Evolutionary conservation across 495 filamentous ascomycete genomes (phyloP), one percentile per base, ranked within the genome.

Genomic region (Penicillium daleae): DNA sequence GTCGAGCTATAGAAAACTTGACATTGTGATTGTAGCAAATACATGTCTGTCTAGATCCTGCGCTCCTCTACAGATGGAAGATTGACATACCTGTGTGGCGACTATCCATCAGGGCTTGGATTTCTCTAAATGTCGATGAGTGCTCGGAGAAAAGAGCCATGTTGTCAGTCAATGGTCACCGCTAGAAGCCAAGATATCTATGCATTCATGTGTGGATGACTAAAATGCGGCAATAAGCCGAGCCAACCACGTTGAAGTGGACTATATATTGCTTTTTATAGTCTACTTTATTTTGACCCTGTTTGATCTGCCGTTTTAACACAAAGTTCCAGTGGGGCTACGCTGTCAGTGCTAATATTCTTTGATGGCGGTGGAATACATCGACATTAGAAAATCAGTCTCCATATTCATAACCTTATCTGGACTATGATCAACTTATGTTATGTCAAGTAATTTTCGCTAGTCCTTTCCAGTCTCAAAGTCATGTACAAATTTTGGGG

Each of bases 401-500:
- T 17, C 27, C 6, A 48, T 15, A 50, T 51, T 31, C 19, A 6
- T 0, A 6, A 40, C 42, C 19, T 12, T 2, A 8, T 46, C 19
- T 6, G 22, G 8, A 24, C 19, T 19, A 56, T 4, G 37, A 56
- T 27, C 52, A 39, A 35, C 50, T 3, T 48, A 31, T 3, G 7
- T n/a, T n/a, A n/a, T n/a, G n/a, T n/a, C n/a, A 6, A 31, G 13
- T 22, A 24, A 33, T 57, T 42, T 56, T 56, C 19, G n/a, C n/a
- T 4, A n/a, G 19, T 7, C 40, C 15, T 31, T 57, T 2, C 1
- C 33, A 10, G 44, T n/a, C 29, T 27, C 29, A 10, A 4, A 44
- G 5, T 35, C 31, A 62, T 59, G 19, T 51, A 56, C 39, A 57
- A 27, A 39, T 60, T 60, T 60, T 61, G 29, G 24, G n/a, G 10